A percentile compares a stretch with the other conserved stretches of the same genome.
Evolutionary conservation across 2,329 filamentous ascomycete species (phyloP).

Genomic region (Colletotrichum cereale): DNA sequence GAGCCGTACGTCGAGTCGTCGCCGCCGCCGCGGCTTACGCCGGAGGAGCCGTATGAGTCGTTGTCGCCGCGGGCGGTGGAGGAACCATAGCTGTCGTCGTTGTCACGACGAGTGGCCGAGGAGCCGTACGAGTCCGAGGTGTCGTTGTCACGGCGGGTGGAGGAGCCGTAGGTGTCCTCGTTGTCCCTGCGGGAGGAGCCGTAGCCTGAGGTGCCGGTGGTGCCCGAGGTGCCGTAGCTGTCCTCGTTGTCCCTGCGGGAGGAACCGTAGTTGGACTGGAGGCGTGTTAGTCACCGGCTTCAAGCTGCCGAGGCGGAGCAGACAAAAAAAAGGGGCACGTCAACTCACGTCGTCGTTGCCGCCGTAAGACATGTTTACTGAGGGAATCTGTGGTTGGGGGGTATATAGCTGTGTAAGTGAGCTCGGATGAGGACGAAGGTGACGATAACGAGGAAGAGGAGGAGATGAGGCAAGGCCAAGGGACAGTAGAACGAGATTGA

Average conservation of each 20-base stretch:
- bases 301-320: background rate
- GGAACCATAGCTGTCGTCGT: constrained; percentile 34
- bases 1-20: constrained; percentile 42
- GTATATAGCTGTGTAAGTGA: background rate
- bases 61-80: constrained; percentile 12
- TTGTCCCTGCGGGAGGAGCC: constrained; percentile 42
- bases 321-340: background rate
- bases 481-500: background rate
- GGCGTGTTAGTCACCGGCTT: constrained; percentile 18
- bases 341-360: constrained; percentile 54
- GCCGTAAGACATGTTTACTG: constrained; percentile 60
- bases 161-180: constrained; percentile 41
- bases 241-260: constrained; percentile 38
- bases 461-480: constrained; percentile 9
- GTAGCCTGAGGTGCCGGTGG: constrained; percentile 40
- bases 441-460: constrained; percentile 1
- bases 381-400: background rate
- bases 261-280: constrained; percentile 44
- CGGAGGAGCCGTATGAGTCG: constrained; percentile 44
- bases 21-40: constrained; percentile 27
- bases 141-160: constrained; percentile 33
- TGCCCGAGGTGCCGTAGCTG: constrained; percentile 42
- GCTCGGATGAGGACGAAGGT: background rate
- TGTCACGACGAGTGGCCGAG: background rate
- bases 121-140: constrained; percentile 12